Conservation (phyloP, 306 rosid species). For the Mucuna pruriens region DNA sequence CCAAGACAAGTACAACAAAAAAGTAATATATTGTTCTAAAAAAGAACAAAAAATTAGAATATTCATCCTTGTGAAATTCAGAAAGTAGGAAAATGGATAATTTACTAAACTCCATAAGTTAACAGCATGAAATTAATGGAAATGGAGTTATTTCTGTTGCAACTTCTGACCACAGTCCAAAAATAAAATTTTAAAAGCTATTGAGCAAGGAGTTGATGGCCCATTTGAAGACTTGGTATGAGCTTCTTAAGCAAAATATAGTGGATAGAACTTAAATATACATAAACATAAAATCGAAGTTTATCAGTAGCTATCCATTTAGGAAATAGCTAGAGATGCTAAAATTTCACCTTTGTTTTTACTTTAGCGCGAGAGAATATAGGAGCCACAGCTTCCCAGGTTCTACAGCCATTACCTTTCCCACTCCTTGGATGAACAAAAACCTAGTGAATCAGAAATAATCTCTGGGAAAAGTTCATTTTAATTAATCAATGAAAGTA, state of each 20-base stretch:
- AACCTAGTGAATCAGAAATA: conserved; percentile 75
- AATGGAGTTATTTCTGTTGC: conserved; percentile 2
- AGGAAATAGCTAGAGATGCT: conserved; percentile 16
- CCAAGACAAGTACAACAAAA: conserved; percentile 14
- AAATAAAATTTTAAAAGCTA: conserved; percentile 30
- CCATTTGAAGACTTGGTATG: not conserved
- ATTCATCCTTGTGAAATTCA: not conserved
- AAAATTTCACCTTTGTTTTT: conserved; percentile 68
- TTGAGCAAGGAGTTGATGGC: conserved; percentile 23
- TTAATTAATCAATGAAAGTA: conserved; percentile 42
- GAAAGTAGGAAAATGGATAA: not conserved
- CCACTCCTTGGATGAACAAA: conserved; percentile 97
- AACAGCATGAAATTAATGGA: conserved; percentile 5
- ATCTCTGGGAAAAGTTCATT: conserved; percentile 57
- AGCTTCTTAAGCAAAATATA: conserved; percentile 24
- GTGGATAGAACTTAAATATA: not conserved
- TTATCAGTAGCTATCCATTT: not conserved
- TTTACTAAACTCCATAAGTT: not conserved
- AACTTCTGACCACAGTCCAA: conserved; percentile 18
- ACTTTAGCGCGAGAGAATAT: conserved; percentile 83
- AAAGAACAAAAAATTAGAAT: not conserved
- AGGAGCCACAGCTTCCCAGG: conserved; percentile 87
- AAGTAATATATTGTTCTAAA: conserved; percentile 14
- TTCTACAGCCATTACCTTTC: conserved; percentile 73
- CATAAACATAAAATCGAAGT: conserved; percentile 5